Conservation (phyloP, 768 basidiomycete species). For the Hypsizygus marmoreus region DNA sequence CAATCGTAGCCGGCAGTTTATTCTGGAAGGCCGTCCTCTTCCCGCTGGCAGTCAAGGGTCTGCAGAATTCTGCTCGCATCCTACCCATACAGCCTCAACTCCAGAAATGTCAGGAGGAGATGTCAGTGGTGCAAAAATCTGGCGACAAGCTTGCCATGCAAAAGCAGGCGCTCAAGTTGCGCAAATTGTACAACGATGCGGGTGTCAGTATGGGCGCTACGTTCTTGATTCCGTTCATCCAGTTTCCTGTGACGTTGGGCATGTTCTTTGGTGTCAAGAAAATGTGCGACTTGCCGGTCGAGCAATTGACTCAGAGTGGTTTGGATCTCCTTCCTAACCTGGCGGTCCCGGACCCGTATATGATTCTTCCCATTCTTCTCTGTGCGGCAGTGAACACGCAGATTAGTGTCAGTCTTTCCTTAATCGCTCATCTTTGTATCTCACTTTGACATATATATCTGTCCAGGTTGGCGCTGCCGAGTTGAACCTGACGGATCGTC, state of each 20-base stretch:
- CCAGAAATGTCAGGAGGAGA: constrained; percentile 44
- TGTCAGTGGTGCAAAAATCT: constrained; percentile 33
- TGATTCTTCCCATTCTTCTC: constrained; percentile 65
- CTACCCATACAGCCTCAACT: constrained; percentile 60
- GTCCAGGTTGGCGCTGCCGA: constrained; percentile 50
- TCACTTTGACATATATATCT: constrained; percentile 9
- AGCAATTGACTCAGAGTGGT: constrained; percentile 78
- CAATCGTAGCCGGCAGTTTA: constrained; percentile 67
- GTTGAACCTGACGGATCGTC: constrained; percentile 51
- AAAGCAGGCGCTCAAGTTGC: constrained; percentile 52
- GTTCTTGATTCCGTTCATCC: constrained; percentile 55
- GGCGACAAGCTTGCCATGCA: constrained; percentile 52
- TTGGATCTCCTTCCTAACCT: constrained; percentile 75
- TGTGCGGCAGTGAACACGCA: constrained; percentile 66
- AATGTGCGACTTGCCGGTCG: constrained; percentile 71
- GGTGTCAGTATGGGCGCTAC: constrained; percentile 62
- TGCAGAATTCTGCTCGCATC: constrained; percentile 61
- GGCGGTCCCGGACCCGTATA: constrained; percentile 75
- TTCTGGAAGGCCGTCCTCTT: constrained; percentile 62
- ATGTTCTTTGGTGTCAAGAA: constrained; percentile 81
- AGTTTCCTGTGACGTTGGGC: constrained; percentile 76
- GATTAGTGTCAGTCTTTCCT: constrained; percentile 52
- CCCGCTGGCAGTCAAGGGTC: constrained; percentile 57
- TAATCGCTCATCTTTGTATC: constrained; percentile 2
- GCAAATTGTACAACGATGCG: constrained; percentile 60